phyloP scores from a whole-genome alignment of 768 basidiomycete genomes.

The Termitomyces sp. region DNA sequence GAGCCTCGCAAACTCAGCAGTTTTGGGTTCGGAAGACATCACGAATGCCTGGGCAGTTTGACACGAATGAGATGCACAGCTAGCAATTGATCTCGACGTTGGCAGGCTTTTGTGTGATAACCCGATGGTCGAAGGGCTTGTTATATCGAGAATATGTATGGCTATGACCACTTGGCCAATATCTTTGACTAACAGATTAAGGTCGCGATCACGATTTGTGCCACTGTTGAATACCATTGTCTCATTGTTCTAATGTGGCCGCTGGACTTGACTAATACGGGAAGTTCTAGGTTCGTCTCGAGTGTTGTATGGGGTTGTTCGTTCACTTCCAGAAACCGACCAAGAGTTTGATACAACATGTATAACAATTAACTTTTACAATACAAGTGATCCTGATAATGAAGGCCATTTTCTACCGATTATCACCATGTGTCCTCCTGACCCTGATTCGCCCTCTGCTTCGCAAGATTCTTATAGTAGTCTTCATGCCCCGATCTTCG shows the following conservation, averaged over 20 bases:
- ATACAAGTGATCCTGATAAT: not conserved
- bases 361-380: not conserved
- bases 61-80: not conserved
- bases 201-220: not conserved
- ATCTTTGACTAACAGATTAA: not conserved
- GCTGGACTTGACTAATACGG: not conserved
- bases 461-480: constrained; percentile 33
- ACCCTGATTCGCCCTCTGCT: constrained; percentile 34
- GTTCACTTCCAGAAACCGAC: not conserved
- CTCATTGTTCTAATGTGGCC: not conserved
- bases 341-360: not conserved
- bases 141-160: not conserved
- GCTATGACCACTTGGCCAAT: not conserved
- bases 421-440: constrained; percentile 33
- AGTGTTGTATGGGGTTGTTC: not conserved
- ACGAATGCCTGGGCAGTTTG: constrained; percentile 3
- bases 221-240: not conserved
- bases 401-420: not conserved
- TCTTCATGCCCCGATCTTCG: constrained; percentile 17
- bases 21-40: constrained; percentile 29
- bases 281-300: too few species aligned
- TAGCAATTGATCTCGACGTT: not conserved
- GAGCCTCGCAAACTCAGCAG: constrained; percentile 47
- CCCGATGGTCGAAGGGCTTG: not conserved
- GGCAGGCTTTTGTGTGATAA: not conserved